These are phyloP conservation scores for Citrus unshiu DNA, from an alignment of 345 rosid genomes.

Conservation along the genomic window DNA sequence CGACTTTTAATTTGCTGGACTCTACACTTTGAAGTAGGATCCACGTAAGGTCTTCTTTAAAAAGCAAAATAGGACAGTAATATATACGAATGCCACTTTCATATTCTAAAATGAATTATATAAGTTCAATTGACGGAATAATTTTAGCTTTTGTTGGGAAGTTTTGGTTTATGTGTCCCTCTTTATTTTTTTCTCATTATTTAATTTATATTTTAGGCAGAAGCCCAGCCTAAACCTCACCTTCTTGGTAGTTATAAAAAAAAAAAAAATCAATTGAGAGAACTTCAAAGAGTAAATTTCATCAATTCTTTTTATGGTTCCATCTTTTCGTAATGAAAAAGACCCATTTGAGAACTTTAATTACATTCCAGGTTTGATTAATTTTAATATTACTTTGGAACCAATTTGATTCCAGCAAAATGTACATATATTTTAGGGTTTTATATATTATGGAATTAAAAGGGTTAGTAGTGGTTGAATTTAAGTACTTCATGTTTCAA, in stretches of 20 bases:
- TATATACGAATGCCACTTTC: background rate
- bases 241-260: too few relatives aligned
- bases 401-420: background rate
- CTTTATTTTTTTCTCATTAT: too few relatives aligned
- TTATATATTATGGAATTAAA: background rate
- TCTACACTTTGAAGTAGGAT: background rate
- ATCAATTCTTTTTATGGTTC: background rate
- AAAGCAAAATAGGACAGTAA: background rate
- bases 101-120: background rate
- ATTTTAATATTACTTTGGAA: too few relatives aligned
- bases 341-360: background rate
- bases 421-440: background rate
- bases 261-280: too few relatives aligned
- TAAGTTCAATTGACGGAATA: background rate
- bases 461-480: background rate
- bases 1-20: background rate
- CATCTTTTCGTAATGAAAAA: background rate
- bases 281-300: background rate
- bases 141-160: too few relatives aligned
- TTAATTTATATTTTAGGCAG: too few relatives aligned
- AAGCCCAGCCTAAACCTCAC: too few relatives aligned
- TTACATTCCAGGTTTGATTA: background rate
- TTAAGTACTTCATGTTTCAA: too few relatives aligned
- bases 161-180: too few relatives aligned
- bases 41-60: conserved; percentile 6